Evolutionary conservation across 768 basidiomycete species (phyloP).

Genomic region (Amanita inopinata): DNA sequence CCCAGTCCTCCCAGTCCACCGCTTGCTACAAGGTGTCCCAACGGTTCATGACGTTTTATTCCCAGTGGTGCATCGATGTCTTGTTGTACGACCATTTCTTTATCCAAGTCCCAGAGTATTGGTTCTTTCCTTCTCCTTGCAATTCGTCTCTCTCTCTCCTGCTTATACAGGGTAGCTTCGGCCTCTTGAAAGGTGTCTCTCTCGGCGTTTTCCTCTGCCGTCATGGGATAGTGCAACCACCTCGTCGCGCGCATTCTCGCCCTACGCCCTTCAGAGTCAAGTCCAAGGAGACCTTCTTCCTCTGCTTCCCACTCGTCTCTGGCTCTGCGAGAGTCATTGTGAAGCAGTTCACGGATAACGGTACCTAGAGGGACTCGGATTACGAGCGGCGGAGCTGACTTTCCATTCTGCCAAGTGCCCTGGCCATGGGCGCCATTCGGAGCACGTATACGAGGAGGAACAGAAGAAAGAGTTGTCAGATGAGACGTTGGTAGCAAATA

Average conservation of each 20-base stretch:
- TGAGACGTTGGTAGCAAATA: conserved; percentile 73
- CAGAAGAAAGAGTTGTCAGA: conserved; percentile 67
- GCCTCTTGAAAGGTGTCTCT: conserved; percentile 65
- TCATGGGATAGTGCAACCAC: conserved; percentile 77
- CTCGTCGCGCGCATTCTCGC: conserved; percentile 53
- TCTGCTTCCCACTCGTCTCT: conserved; percentile 70
- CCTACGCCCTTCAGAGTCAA: conserved; percentile 38
- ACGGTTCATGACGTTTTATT: conserved; percentile 35
- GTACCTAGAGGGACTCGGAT: conserved; percentile 87
- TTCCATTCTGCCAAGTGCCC: conserved; percentile 85
- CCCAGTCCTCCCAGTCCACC: conserved; percentile 82
- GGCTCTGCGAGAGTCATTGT: conserved; percentile 53
- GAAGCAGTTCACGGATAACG: conserved; percentile 66
- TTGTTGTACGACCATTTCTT: conserved; percentile 31
- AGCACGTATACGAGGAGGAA: conserved; percentile 61
- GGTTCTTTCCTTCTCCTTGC: conserved; percentile 37
- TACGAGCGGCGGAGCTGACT: conserved; percentile 58
- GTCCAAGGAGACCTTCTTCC: conserved; percentile 42
- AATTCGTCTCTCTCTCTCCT: conserved; percentile 51
- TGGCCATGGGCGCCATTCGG: conserved; percentile 62
- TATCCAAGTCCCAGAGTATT: conserved; percentile 54
- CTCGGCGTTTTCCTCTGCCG: conserved; percentile 49
- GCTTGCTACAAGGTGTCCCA: conserved; percentile 58
- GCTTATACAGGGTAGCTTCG: conserved; percentile 46
- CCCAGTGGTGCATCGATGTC: conserved; percentile 57